Conservation (phyloP, 2,329 filamentous ascomycete genomes). For the Diplodia sapinea region DNA sequence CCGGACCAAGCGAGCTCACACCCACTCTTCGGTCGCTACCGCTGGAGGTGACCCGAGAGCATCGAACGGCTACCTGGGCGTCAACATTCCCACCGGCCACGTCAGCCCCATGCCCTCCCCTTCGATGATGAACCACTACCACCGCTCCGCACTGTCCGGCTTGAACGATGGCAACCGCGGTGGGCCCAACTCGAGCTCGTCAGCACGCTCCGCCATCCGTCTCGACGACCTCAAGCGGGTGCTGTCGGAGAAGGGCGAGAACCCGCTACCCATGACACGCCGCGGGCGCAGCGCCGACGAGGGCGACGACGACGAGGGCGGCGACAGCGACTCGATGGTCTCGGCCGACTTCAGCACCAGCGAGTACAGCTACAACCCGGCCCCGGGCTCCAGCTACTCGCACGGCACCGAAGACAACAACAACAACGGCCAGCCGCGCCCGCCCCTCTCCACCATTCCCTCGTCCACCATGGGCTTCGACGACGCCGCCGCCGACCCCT, state of each 20-base stretch:
- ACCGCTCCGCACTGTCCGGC: slow-evolving; percentile 23
- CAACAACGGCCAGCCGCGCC: slow-evolving; percentile 1
- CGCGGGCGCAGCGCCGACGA: slow-evolving; percentile 50
- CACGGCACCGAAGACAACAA: background rate
- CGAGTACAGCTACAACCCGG: slow-evolving; percentile 62
- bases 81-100: slow-evolving; percentile 49
- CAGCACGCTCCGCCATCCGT: slow-evolving; percentile 47
- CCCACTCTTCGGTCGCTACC: slow-evolving; percentile 31
- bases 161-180: slow-evolving; percentile 19
- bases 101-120: slow-evolving; percentile 28
- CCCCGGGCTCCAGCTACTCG: slow-evolving; percentile 22
- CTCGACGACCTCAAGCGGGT: slow-evolving; percentile 56
- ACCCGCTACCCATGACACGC: slow-evolving; percentile 53
- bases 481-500: background rate
- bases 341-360: slow-evolving; percentile 73
- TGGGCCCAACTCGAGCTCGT: slow-evolving; percentile 42
- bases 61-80: slow-evolving; percentile 55
- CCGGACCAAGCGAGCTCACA: slow-evolving; percentile 17
- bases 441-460: slow-evolving; percentile 19
- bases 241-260: slow-evolving; percentile 40
- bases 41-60: slow-evolving; percentile 12
- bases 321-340: slow-evolving; percentile 66
- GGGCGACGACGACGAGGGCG: slow-evolving; percentile 56
- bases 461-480: slow-evolving; percentile 1
- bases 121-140: slow-evolving; percentile 9